Conservation (phyloP, 352 stramenopile species). For the Phytophthora capsici region DNA sequence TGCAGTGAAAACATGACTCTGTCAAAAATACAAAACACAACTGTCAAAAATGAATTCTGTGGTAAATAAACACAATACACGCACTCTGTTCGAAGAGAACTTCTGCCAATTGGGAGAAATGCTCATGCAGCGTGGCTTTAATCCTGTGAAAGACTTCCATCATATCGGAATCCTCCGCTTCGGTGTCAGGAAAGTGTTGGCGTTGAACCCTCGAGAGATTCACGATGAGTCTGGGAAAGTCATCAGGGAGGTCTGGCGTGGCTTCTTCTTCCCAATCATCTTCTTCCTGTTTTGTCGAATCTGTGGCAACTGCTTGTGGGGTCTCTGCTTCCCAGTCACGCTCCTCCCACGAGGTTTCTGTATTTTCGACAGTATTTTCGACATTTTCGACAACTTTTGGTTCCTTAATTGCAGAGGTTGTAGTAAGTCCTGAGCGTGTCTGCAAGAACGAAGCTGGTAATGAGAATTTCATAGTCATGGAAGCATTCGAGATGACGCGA, state of each 20-base stretch:
- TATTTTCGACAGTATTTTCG: constrained; percentile 13
- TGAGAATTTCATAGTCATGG: constrained; percentile 58
- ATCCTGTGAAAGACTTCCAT: constrained; percentile 51
- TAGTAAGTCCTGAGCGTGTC: constrained; percentile 1
- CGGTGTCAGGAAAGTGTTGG: constrained; percentile 50
- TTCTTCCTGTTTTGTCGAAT: neutral
- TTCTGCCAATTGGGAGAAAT: constrained; percentile 69
- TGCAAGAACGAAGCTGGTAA: constrained; percentile 39
- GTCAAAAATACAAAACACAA: constrained; percentile 3
- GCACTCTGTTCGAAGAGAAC: constrained; percentile 73
- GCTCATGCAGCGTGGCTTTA: constrained; percentile 56
- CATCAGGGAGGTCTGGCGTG: constrained; percentile 55
- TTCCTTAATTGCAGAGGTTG: constrained; percentile 1
- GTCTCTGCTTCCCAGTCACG: constrained; percentile 46
- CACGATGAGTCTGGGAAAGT: constrained; percentile 74
- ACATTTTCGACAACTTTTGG: constrained; percentile 19
- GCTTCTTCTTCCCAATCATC: constrained; percentile 51
- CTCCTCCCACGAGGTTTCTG: constrained; percentile 50
- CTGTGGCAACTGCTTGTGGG: neutral
- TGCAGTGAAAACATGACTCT: constrained; percentile 76
- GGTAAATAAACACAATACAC: constrained; percentile 11
- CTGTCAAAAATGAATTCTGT: constrained; percentile 3
- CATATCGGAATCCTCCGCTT: constrained; percentile 31
- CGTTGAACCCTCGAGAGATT: constrained; percentile 66
- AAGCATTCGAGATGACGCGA: constrained; percentile 44